Evolutionary conservation across 352 stramenopile genomes (phyloP).

Genomic region (Globisporangium echinulatum): DNA sequence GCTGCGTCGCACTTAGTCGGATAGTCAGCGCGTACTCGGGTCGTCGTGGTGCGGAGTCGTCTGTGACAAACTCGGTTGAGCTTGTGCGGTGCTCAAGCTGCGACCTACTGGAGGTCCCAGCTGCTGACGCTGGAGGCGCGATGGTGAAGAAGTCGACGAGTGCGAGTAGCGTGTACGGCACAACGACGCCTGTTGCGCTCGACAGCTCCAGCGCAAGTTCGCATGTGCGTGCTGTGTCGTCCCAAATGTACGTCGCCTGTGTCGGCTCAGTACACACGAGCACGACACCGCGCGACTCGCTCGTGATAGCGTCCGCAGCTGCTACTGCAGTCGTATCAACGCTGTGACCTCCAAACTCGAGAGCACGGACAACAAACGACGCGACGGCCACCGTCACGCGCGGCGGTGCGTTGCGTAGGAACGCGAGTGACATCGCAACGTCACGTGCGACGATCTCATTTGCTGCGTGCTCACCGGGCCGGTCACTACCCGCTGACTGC

Average conservation of each 20-base stretch:
- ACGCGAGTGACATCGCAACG: conserved; percentile 12
- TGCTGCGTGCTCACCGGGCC: conserved; percentile 4
- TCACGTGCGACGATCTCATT: conserved; percentile 12
- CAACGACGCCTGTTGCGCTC: conserved; percentile 43
- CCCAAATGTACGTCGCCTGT: conserved; percentile 55
- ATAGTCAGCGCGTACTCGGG: conserved; percentile 42
- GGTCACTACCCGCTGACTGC: not conserved
- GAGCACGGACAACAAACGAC: conserved; percentile 11
- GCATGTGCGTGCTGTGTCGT: conserved; percentile 30
- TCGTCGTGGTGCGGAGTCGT: conserved; percentile 20
- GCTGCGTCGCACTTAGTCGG: conserved; percentile 31
- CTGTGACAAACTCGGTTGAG: conserved; percentile 44
- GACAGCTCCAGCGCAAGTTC: conserved; percentile 45
- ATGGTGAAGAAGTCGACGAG: conserved; percentile 54
- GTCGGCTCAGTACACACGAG: conserved; percentile 35
- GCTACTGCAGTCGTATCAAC: no score
- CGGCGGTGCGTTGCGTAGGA: conserved; percentile 8
- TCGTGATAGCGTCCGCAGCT: conserved; percentile 1
- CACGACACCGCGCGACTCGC: conserved; percentile 18
- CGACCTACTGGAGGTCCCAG: not conserved
- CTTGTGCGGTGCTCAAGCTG: conserved; percentile 28
- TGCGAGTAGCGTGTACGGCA: conserved; percentile 37
- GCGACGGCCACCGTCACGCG: conserved; percentile 12
- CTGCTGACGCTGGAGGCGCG: conserved; percentile 13
- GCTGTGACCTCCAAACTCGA: not conserved